Evolutionary conservation across 495 filamentous ascomycete genomes (phyloP).

Genomic region (Podospora tetraspora): DNA sequence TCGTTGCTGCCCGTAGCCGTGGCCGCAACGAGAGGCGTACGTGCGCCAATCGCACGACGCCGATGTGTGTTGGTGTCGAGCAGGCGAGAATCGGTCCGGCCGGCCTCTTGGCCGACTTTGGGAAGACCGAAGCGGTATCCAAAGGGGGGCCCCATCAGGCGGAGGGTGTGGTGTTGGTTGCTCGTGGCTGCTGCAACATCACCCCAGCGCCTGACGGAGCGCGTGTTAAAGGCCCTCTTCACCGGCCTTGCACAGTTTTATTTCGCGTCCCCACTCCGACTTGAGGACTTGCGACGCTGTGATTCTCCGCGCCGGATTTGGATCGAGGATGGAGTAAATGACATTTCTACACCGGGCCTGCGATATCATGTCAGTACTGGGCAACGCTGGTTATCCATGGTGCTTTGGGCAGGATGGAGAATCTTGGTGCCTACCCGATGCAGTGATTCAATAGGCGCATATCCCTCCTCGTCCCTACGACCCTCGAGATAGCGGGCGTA

Average conservation of each 20-base stretch:
- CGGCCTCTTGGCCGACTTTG: neutral
- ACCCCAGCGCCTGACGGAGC: slow-evolving; percentile 24
- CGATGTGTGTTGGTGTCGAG: neutral
- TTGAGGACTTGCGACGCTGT: slow-evolving; percentile 94
- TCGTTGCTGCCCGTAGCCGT: slow-evolving; percentile 12
- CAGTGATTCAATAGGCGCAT: slow-evolving; percentile 91
- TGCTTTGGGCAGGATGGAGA: neutral
- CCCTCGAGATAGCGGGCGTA: slow-evolving; percentile 91
- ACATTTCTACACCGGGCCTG: slow-evolving; percentile 97
- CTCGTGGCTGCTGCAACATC: slow-evolving; percentile 5
- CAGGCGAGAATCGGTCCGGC: neutral
- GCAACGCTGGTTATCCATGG: neutral
- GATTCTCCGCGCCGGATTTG: slow-evolving; percentile 86
- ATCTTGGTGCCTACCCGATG: slow-evolving; percentile 69
- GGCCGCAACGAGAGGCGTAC: slow-evolving; percentile 4
- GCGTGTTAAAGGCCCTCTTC: slow-evolving; percentile 68
- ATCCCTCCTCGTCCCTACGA: slow-evolving; percentile 87
- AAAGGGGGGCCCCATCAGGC: slow-evolving; percentile 18
- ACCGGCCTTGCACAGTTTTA: slow-evolving; percentile 91
- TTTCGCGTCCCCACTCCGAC: slow-evolving; percentile 97
- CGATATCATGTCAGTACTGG: slow-evolving; percentile 12
- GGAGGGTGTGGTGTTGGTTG: slow-evolving; percentile 6
- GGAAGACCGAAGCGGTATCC: slow-evolving; percentile 3
- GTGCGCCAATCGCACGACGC: neutral
- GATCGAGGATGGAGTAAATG: slow-evolving; percentile 96